These are phyloP conservation scores for Suaeda aralocaspica DNA, from an alignment of 148 eudicot species.

Conservation along the genomic window DNA sequence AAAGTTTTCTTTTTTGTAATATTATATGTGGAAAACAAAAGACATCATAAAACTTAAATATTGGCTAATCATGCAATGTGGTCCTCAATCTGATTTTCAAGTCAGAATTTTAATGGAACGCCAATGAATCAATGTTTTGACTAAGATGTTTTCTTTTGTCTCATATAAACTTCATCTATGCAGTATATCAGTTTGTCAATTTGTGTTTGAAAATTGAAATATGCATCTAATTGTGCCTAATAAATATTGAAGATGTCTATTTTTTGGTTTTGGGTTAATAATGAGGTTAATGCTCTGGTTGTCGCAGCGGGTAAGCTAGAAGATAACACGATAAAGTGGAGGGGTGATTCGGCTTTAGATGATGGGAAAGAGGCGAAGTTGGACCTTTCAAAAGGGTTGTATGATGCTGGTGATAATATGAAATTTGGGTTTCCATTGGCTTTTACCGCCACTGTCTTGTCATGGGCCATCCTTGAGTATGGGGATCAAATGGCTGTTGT, in stretches of 20 bases:
- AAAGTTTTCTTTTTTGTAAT: neutral
- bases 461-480: conserved; percentile 93
- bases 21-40: too few species aligned
- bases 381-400: conserved; percentile 90
- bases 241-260: neutral
- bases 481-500: conserved; percentile 80
- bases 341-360: conserved; percentile 77
- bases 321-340: conserved; percentile 69
- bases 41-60: too few species aligned
- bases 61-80: neutral
- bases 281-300: conserved; percentile 14
- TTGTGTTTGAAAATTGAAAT: neutral
- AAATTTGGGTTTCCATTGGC: conserved; percentile 96
- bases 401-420: conserved; percentile 98
- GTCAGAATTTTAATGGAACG: neutral
- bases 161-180: neutral
- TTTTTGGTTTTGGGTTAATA: conserved; percentile 4
- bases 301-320: conserved; percentile 85
- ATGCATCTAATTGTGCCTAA: neutral
- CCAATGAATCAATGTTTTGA: neutral
- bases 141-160: neutral
- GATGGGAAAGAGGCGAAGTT: conserved; percentile 67
- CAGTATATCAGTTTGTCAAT: too few species aligned
- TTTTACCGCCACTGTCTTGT: conserved; percentile 81
- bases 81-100: conserved; percentile 5